Conservation (phyloP, 1,139 yeast genomes). For the Suhomyces bolitotheri region DNA sequence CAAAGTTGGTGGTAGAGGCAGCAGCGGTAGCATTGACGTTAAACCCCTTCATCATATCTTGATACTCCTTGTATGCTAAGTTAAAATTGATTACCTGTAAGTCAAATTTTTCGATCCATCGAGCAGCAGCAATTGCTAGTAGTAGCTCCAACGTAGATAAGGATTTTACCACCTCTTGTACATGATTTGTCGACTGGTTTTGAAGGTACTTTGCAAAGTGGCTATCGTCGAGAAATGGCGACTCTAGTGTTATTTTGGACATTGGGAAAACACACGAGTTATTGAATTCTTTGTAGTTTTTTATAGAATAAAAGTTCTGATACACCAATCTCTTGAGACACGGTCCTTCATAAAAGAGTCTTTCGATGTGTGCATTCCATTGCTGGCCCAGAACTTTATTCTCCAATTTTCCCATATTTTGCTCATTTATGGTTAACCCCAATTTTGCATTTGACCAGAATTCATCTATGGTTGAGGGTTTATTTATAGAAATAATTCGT, state of each 20-base stretch:
- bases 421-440: conserved; percentile 27
- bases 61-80: conserved; percentile 75
- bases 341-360: conserved; percentile 15
- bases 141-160: conserved; percentile 71
- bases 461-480: conserved; percentile 45
- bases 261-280: conserved; percentile 52
- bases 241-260: conserved; percentile 24
- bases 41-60: conserved; percentile 49
- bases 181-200: conserved; percentile 24
- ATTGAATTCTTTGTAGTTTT: conserved; percentile 58
- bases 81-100: conserved; percentile 67
- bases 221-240: conserved; percentile 36
- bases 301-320: conserved; percentile 57
- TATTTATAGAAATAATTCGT: conserved; percentile 61
- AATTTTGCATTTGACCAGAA: conserved; percentile 40
- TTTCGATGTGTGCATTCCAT: conserved; percentile 56
- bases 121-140: conserved; percentile 68
- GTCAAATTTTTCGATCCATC: conserved; percentile 63
- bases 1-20: conserved; percentile 30
- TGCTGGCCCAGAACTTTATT: conserved; percentile 27
- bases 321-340: conserved; percentile 26
- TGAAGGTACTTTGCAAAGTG: conserved; percentile 27
- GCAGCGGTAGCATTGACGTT: conserved; percentile 39
- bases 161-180: conserved; percentile 38
- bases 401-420: conserved; percentile 17